Base-by-base conservation (phyloP, 2,329 filamentous ascomycete genomes). In the Apiospora arundinis region DNA sequence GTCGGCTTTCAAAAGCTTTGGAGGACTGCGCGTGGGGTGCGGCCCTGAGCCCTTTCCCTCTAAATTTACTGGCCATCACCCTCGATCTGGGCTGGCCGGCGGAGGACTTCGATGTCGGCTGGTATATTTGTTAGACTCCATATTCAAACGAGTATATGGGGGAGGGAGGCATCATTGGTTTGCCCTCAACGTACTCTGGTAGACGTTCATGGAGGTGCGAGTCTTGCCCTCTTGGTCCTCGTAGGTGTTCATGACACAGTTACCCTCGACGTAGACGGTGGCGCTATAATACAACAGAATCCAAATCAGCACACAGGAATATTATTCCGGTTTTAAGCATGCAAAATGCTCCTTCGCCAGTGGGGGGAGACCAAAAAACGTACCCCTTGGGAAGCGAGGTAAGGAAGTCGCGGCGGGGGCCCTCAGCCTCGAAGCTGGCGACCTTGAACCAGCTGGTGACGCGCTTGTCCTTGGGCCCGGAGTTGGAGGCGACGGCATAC, bases 371-470 rank as follows among this genome's bases (percentile, higher is more conserved):
- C n/a, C n/a, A n/a, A n/a, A n/a, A n/a, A n/a, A n/a, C 93, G 81
- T 84, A 97, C 93, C 95, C 95, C 87, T 98, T 98, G 70, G 90
- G 90, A 82, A 98, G 83, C 78, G 83, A 85, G 79, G 93, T 84
- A 76, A 97, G 81, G 78, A 89, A 92, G 74, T 97, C 93, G 78
- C 92, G 91, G 80, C 88, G 86, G 68, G 88, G 82, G 16, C 92
- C 93, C 74, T 93, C 91, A 18, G 85, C 84, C 69, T 84, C 77
- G 81, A 98, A 98, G 84, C 87, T 90, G 45, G 91, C 86, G 70
- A 98, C 86, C 71, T 87, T 88, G 88, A 97, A 98, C 93, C 93
- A 98, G 86, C 92, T 96, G 42, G 92, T 93, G 80, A 90, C 88
- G 79, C 90, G 87, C 82, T 93, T 92, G 21, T 95, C 92, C 75